phyloP scores from a whole-genome alignment of 257 asterid species.

The Penstemon barbatus region DNA sequence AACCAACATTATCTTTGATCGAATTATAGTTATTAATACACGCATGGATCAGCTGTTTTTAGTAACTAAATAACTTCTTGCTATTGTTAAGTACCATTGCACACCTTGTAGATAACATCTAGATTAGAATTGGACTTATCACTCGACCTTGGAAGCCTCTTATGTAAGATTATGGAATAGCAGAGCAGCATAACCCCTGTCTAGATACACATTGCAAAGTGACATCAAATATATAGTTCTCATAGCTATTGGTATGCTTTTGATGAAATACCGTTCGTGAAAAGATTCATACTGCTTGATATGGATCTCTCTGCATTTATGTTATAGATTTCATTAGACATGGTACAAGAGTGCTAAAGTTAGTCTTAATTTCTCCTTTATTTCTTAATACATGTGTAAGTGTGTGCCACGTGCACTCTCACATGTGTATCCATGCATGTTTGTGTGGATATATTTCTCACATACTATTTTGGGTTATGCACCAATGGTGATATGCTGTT shows the following conservation, averaged over 20 bases:
- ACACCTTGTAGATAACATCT: too few relatives aligned
- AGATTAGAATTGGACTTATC: too few relatives aligned
- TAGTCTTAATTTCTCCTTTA: background rate
- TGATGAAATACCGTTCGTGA: background rate
- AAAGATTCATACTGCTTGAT: background rate
- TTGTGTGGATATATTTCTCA: background rate
- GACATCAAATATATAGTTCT: too few relatives aligned
- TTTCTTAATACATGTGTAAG: conserved; percentile 2
- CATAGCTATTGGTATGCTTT: background rate
- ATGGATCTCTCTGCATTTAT: conserved; percentile 2
- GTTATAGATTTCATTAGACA: background rate
- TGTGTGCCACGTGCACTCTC: background rate
- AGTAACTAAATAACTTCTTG: background rate
- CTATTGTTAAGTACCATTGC: too few relatives aligned
- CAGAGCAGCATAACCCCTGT: too few relatives aligned
- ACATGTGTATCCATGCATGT: background rate
- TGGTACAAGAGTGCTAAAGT: background rate
- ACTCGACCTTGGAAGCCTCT: background rate
- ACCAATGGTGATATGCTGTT: background rate
- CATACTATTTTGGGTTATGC: background rate
- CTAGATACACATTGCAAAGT: too few relatives aligned
- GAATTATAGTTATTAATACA: background rate
- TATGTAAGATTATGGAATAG: background rate
- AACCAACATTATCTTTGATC: background rate
- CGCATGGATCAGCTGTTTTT: background rate